Base-by-base conservation (phyloP, 345 rosid species). In the Citropsis articulata region DNA sequence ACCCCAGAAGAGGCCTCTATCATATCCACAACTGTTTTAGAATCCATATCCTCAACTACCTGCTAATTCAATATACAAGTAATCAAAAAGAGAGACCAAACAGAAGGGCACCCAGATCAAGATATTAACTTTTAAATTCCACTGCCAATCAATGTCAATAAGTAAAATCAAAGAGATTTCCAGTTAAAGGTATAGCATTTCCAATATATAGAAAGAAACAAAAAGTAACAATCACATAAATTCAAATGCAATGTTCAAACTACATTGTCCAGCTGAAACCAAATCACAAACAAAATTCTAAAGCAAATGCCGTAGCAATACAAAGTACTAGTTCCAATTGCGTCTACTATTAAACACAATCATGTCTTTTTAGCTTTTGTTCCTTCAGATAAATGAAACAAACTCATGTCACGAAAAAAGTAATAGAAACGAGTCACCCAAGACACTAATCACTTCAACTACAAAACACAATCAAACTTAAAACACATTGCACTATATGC, bases 1-100 rank as follows among this genome's bases (percentile, higher is more conserved):
- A 81, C 95, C 36, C 90, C 88, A 0, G 96, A 88, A 12, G 99
- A 92, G 67, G 96, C 91, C 87, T 95, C 93, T 62, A 93, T 89
- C 95, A 93, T 86, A 85, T 92, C 99, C 71, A 87, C 92, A 45
- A 93, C 98, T 25, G 97, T 87, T 63, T 83, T 84, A 76, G 90
- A 87, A 67, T 69, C 93, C 93, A 90, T 91, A 30, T 14, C 28
- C 13, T 59, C 66, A 63, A 65, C 57, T 71, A 72, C 79, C 91
- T 83, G 35, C 19, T 77, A 48, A 71, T 59, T 42, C 61, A 81
- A 40, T n/a, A 28, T 40, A 40, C 30, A 74, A 56, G 25, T 35
- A 67, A 35, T 19, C 10, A 45, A 28, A 63, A 5, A n/a, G 36
- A 61, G 38, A 76, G 73, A 42, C 57, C 65, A 60, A 42, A 63